Evolutionary conservation across 768 basidiomycete species (phyloP), one percentile per base, ranked within the genome.

Genomic region (Leccinum obscurum): DNA sequence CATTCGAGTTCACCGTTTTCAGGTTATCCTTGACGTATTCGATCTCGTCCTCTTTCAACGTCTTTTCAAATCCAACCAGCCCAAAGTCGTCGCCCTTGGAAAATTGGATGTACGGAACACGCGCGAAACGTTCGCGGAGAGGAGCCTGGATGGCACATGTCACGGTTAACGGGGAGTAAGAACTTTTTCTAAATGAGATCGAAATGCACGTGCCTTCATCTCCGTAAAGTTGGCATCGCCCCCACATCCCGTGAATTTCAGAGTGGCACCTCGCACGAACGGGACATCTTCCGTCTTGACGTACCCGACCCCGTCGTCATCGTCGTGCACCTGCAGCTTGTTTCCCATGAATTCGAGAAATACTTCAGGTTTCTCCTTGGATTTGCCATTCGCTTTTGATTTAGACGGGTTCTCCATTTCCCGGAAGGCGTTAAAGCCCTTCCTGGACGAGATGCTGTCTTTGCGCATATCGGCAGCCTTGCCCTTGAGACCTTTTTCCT

Each of bases 401-500:
- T 77, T 80, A n/a, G 67, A 63, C 48, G 71, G 68, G 37, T 75
- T 78, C 20, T 74, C 77, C 83, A 85, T 86, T 62, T 88, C 85
- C 56, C 80, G 80, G 79, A 94, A 94, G 15, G 92, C 92, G 68
- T 93, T 88, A 76, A 94, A 94, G 11, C 87, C 87, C 11, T 76
- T 76, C 20, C 75, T 75, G 44, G 77, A 77, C 5, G 81, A 75
- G 55, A 87, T 81, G 51, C 72, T 70, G 48, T 88, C 85, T 61
- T 81, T 83, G 63, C 85, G 83, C 63, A 83, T 75, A 49, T 78
- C 77, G 14, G 89, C 88, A 15, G 85, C 82, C 66, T 85, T 90
- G 28, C 89, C 90, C 1, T 82, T 85, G 50, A 97, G 81, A 10
- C 93, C 93, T 75, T 97, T 95, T 76, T 96, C 92, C 73, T 92